Evolutionary conservation across 768 basidiomycete species (phyloP).

Genomic region (Naganishia onofrii): DNA sequence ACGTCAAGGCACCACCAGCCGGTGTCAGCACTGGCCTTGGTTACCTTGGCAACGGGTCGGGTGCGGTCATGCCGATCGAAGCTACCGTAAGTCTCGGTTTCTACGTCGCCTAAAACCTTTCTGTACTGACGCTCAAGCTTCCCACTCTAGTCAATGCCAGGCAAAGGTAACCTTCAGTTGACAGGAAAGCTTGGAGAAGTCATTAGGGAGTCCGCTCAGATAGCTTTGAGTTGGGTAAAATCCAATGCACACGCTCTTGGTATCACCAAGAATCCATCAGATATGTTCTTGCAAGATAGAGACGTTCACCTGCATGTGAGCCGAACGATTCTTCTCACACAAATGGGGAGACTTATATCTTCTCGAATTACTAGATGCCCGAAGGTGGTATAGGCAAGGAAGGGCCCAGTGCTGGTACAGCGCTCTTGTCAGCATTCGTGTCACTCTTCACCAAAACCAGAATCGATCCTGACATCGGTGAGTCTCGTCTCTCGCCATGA

Average conservation of each 20-base stretch:
- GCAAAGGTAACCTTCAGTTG: constrained; percentile 83
- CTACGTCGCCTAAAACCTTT: constrained; percentile 16
- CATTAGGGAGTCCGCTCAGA: constrained; percentile 92
- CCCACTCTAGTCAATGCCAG: constrained; percentile 84
- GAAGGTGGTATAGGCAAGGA: constrained; percentile 61
- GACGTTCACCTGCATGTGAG: constrained; percentile 89
- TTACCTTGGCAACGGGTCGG: constrained; percentile 92
- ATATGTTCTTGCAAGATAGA: constrained; percentile 76
- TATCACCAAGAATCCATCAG: constrained; percentile 68
- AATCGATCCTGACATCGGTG: constrained; percentile 84
- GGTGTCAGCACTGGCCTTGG: constrained; percentile 94
- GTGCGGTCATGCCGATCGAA: constrained; percentile 96
- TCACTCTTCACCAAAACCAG: constrained; percentile 81
- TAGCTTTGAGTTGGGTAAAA: constrained; percentile 90
- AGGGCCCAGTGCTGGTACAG: constrained; percentile 94
- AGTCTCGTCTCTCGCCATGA: constrained; percentile 39
- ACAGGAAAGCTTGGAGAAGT: constrained; percentile 98
- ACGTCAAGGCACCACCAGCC: constrained; percentile 71
- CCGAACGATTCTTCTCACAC: background rate
- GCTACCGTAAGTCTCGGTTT: constrained; percentile 65
- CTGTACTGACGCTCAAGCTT: background rate
- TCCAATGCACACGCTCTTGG: constrained; percentile 83
- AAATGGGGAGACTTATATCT: too few species aligned
- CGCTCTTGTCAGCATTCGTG: constrained; percentile 85
- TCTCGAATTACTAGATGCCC: constrained; percentile 34